Conservation (phyloP, 2,329 filamentous ascomycete species). For the Blastomyces silverae region DNA sequence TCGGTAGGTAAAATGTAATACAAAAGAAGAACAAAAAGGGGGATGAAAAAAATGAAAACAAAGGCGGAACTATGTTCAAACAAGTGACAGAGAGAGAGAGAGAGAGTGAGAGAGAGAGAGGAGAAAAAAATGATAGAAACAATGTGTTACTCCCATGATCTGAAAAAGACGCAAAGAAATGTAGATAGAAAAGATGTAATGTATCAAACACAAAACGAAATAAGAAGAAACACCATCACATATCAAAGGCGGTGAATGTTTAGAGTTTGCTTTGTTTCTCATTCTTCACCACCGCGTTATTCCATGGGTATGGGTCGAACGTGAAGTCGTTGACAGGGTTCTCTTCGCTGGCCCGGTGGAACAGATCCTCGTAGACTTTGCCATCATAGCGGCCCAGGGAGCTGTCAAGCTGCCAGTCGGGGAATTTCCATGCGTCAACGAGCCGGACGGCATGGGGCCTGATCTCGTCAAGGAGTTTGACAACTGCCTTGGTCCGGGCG, state of each 20-base stretch:
- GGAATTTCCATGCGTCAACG: slow-evolving; percentile 69
- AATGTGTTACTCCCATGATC: neutral
- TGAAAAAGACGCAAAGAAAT: slow-evolving; percentile 2
- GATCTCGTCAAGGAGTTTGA: slow-evolving; percentile 63
- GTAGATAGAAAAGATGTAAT: slow-evolving; percentile 6
- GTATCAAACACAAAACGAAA: slow-evolving; percentile 12
- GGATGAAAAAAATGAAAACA: neutral
- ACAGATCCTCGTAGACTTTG: slow-evolving; percentile 71
- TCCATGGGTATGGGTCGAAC: slow-evolving; percentile 65
- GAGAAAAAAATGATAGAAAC: neutral
- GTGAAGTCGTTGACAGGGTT: slow-evolving; percentile 68
- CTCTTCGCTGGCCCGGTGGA: slow-evolving; percentile 61
- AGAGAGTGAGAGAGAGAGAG: neutral
- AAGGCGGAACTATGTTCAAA: neutral
- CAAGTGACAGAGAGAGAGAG: neutral
- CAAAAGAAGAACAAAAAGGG: neutral
- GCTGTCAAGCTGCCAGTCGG: slow-evolving; percentile 70
- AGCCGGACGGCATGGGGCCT: slow-evolving; percentile 65
- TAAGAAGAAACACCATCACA: slow-evolving; percentile 18
- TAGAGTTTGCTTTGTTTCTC: slow-evolving; percentile 38
- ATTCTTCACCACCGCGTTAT: slow-evolving; percentile 54
- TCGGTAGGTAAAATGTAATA: neutral
- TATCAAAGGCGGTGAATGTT: slow-evolving; percentile 13
- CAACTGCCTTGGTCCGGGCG: slow-evolving; percentile 59
- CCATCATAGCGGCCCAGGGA: slow-evolving; percentile 64